Evolutionary conservation across 78 protist genomes (phyloP).

Genomic region (Dictyostelium firmibasis): DNA sequence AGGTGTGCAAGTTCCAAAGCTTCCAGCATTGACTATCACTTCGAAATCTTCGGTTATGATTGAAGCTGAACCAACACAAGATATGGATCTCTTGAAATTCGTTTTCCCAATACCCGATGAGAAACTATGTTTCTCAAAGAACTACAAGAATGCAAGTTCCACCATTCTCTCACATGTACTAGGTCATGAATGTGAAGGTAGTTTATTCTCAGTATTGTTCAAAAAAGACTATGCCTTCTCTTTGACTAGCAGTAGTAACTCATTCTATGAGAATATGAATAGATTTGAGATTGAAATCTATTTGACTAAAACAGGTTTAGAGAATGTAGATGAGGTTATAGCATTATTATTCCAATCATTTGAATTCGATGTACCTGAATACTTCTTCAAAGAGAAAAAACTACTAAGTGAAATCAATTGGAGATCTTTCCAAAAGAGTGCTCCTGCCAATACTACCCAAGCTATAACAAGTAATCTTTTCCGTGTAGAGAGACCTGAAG

Average conservation of each 20-base stretch:
- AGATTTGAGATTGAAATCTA: neutral
- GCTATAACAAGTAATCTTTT: neutral
- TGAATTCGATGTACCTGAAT: neutral
- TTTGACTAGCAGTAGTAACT: neutral
- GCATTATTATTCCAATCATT: neutral
- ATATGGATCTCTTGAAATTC: neutral
- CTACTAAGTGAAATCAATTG: neutral
- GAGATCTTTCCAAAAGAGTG: neutral
- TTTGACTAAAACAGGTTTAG: constrained; percentile 11
- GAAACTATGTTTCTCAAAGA: neutral
- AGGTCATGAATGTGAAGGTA: constrained; percentile 70
- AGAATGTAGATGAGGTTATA: neutral
- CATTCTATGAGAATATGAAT: neutral
- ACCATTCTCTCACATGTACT: neutral
- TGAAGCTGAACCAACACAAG: neutral
- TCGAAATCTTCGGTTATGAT: neutral
- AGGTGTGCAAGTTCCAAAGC: neutral
- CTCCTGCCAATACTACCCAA: neutral
- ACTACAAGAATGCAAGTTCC: neutral
- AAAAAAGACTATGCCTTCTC: neutral
- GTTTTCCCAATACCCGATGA: constrained; percentile 17
- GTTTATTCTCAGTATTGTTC: constrained; percentile 3
- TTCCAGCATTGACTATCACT: neutral
- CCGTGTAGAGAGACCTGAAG: neutral
- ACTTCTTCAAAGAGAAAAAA: neutral